A percentile compares a stretch with the other conserved stretches of the same genome.
These are phyloP conservation scores for Solanum lignicaule DNA, from an alignment of 257 asterid genomes.

Conservation along the genomic window DNA sequence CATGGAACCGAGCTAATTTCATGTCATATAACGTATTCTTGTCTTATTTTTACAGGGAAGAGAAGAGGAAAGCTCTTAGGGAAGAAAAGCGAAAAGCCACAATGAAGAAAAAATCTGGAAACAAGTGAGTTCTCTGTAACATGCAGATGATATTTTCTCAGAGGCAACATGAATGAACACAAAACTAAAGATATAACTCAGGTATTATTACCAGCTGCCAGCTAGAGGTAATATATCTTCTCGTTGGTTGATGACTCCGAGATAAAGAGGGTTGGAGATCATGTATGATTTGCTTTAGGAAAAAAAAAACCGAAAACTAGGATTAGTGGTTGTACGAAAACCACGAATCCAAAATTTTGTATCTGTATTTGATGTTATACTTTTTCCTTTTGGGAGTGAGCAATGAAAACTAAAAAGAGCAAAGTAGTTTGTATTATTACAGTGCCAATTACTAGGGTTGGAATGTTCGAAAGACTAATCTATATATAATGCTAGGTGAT, in stretches of 20 bases:
- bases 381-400: not conserved
- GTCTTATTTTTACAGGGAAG: constrained; percentile 42
- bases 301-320: not conserved
- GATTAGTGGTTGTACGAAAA: not conserved
- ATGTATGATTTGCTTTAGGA: not conserved
- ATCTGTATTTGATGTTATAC: not conserved
- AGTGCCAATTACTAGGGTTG: not conserved
- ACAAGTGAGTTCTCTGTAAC: not conserved
- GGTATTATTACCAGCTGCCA: not conserved
- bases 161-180: not conserved
- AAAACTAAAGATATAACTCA: not conserved
- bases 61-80: constrained; percentile 47
- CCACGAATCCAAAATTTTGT: not conserved
- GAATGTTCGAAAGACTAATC: not conserved
- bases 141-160: not conserved
- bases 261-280: not conserved
- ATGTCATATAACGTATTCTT: not conserved
- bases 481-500: not conserved
- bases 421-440: not conserved
- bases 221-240: not conserved
- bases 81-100: constrained; percentile 34
- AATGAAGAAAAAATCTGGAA: constrained; percentile 1
- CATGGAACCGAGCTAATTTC: not conserved
- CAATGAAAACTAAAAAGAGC: not conserved
- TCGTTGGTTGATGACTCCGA: not conserved